phyloP scores from a whole-genome alignment of 257 asterid species.

The Jaltomata sinuosa region DNA sequence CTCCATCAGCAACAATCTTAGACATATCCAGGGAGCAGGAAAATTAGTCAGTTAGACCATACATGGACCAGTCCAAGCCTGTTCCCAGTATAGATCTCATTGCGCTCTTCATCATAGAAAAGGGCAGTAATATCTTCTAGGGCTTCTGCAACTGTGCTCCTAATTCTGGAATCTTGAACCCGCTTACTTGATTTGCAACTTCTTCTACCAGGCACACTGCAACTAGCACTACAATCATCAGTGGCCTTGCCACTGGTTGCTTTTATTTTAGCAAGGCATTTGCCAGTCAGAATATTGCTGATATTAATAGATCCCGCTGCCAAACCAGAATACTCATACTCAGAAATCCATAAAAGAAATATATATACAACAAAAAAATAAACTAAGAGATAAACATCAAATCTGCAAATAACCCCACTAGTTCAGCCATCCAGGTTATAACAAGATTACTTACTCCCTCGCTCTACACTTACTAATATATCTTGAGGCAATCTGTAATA shows the following conservation, averaged over 20 bases:
- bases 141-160: slow-evolving; percentile 80
- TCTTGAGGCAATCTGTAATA: background rate
- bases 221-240: slow-evolving; percentile 38
- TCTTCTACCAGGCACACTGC: slow-evolving; percentile 22
- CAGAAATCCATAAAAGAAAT: background rate
- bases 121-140: slow-evolving; percentile 92
- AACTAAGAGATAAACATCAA: background rate
- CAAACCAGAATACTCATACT: background rate
- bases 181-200: slow-evolving; percentile 53
- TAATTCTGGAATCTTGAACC: slow-evolving; percentile 35
- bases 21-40: background rate
- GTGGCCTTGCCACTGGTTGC: slow-evolving; percentile 44
- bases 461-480: background rate
- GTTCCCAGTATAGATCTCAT: slow-evolving; percentile 90
- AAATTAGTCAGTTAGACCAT: slow-evolving; percentile 59
- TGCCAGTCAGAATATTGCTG: slow-evolving; percentile 91
- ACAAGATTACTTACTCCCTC: background rate
- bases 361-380: background rate
- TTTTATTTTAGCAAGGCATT: slow-evolving; percentile 91
- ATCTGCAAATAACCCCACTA: background rate
- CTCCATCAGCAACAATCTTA: background rate
- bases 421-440: background rate
- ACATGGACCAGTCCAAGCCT: slow-evolving; percentile 83
- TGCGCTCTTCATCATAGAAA: slow-evolving; percentile 91
- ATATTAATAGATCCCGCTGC: slow-evolving; percentile 95